Percentiles rank a stretch among this genome's conserved stretches.
phyloP scores from a whole-genome alignment of 495 filamentous ascomycete genomes.

The Aspergillus baeticus region DNA sequence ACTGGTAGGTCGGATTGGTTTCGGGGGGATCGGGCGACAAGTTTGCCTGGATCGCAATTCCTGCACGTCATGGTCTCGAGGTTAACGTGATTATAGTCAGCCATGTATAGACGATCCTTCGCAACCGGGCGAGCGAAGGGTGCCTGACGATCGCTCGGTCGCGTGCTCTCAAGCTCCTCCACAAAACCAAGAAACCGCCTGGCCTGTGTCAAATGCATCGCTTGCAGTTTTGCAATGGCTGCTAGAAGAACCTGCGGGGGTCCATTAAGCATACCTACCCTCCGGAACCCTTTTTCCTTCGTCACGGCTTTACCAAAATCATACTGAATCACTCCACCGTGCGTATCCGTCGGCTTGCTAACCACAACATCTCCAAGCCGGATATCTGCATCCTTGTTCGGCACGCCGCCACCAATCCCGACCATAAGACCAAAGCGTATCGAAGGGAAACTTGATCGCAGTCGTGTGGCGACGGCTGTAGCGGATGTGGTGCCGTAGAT shows the following conservation, averaged over 20 bases:
- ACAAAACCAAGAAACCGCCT: neutral
- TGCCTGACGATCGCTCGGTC: neutral
- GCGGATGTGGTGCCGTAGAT: conserved; percentile 28
- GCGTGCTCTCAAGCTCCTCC: too few species aligned
- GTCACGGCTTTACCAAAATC: conserved; percentile 36
- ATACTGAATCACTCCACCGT: conserved; percentile 31
- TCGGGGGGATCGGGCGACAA: conserved; percentile 10
- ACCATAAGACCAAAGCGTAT: conserved; percentile 32
- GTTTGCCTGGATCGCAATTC: conserved; percentile 7
- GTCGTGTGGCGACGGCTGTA: conserved; percentile 10
- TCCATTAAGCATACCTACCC: conserved; percentile 33
- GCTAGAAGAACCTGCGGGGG: conserved; percentile 30
- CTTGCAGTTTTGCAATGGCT: conserved; percentile 15
- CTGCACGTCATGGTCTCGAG: conserved; percentile 11
- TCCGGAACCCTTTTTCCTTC: conserved; percentile 23
- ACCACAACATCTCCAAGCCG: conserved; percentile 40
- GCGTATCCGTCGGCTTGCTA: conserved; percentile 17
- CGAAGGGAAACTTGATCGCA: conserved; percentile 14
- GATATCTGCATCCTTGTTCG: conserved; percentile 22
- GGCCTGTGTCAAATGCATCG: neutral
- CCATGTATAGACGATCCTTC: neutral
- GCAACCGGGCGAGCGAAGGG: neutral
- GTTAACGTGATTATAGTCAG: conserved; percentile 14
- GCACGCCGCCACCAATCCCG: conserved; percentile 37
- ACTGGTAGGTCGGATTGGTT: neutral